Base-by-base conservation (phyloP, 108 stramenopile species). In the Cyclotella atomus region DNA sequence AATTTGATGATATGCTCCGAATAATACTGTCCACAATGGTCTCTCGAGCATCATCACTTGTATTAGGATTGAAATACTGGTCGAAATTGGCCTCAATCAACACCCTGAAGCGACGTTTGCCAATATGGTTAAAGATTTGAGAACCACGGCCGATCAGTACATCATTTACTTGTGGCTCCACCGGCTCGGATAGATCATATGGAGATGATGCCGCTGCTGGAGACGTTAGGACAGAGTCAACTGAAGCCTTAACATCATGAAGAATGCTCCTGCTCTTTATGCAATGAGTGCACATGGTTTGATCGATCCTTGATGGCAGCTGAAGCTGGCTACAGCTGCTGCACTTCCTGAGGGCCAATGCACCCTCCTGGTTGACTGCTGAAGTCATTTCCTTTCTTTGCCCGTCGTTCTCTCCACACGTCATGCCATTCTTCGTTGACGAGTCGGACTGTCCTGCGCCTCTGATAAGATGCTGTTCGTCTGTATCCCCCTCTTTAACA, bases 71-170 rank as follows among this genome's bases (percentile, higher is more conserved):
- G 47, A 77, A 77, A 59, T 77, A 77, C 30, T 35, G 64, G 30
- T 28, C 20, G 10, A 77, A 49, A 55, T 64, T 64, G 8, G 57
- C n/a, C 41, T 77, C 77, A n/a, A 77, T 57, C 0, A 70, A 44
- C 23, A 77, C 23, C 2, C 77, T 65, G 33, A 65, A 77, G 7
- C 77, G 62, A 19, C 77, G 63, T 47, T 77, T 77, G 25, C 77
- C 77, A 43, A 77, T 62, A 55, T 77, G 69, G 25, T 77, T 29
- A 23, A 77, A 77, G 0, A 29, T 52, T 0, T 36, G 3, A 23
- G 57, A 34, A 25, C 73, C 64, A 0, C 5, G 27, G 38, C 29
- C 64, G 32, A 77, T 49, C 53, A 77, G 63, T 29, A 77, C 77
- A 50, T 77, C 77, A 64, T 77, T 77, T 19, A 70, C 57, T 55